Percentiles rank a stretch among this genome's conserved stretches.
Evolutionary conservation across 1,284 basidiomycete species (phyloP).

Genomic region (Sporisorium graminicola): DNA sequence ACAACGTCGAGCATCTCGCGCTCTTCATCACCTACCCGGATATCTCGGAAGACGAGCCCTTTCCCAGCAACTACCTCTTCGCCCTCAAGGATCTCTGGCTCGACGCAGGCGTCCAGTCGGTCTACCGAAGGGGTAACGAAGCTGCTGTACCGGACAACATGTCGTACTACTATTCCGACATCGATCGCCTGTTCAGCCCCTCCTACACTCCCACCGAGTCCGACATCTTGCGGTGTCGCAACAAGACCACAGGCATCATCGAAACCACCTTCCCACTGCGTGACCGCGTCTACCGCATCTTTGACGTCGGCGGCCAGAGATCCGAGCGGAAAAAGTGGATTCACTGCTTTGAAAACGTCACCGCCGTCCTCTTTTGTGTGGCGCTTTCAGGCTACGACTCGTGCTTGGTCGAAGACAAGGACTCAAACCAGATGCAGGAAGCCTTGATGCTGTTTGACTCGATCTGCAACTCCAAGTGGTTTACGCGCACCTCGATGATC

Average conservation of each 20-base stretch:
- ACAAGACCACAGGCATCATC: slow-evolving; percentile 92
- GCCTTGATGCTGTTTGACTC: slow-evolving; percentile 95
- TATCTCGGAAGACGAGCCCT: slow-evolving; percentile 80
- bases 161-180: slow-evolving; percentile 77
- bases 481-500: slow-evolving; percentile 90
- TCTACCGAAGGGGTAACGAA: slow-evolving; percentile 83
- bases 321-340: slow-evolving; percentile 82
- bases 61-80: slow-evolving; percentile 77
- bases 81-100: slow-evolving; percentile 82
- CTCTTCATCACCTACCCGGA: slow-evolving; percentile 61
- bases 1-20: slow-evolving; percentile 32
- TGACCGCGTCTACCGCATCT: slow-evolving; percentile 74
- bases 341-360: slow-evolving; percentile 73
- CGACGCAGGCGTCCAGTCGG: slow-evolving; percentile 81
- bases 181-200: slow-evolving; percentile 83
- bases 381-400: slow-evolving; percentile 90
- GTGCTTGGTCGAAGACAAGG: slow-evolving; percentile 90
- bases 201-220: slow-evolving; percentile 81
- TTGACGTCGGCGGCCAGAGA: slow-evolving; percentile 91
- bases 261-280: slow-evolving; percentile 82
- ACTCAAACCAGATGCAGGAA: slow-evolving; percentile 96
- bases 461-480: slow-evolving; percentile 96
- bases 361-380: slow-evolving; percentile 87
- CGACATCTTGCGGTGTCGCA: slow-evolving; percentile 82
- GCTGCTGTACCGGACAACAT: slow-evolving; percentile 86